A percentile compares a stretch with the other conserved stretches of the same genome.
Evolutionary conservation across 345 rosid genomes (phyloP).

Genomic region (Mercurialis annua): DNA sequence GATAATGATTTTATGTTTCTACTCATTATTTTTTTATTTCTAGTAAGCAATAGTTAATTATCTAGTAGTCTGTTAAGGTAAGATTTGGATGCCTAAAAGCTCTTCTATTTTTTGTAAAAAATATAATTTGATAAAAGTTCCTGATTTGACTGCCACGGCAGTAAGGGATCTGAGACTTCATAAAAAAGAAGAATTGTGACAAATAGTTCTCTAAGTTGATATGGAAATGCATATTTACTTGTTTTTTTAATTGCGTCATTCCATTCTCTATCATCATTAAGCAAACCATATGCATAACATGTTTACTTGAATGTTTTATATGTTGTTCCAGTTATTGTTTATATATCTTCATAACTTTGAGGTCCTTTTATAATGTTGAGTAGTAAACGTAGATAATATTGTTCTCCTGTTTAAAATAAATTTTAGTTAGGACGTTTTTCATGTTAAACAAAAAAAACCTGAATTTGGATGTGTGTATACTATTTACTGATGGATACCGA

Average conservation of each 20-base stretch:
- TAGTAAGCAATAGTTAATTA: no score
- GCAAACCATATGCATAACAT: not conserved
- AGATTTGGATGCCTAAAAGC: no score
- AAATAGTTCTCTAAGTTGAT: not conserved
- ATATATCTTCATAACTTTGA: not conserved
- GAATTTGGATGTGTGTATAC: not conserved
- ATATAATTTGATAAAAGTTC: not conserved
- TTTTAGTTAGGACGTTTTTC: no score
- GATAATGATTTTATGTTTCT: no score
- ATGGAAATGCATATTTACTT: not conserved
- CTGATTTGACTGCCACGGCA: not conserved
- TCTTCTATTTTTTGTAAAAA: no score
- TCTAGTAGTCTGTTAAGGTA: no score
- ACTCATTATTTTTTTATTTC: no score
- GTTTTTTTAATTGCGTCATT: not conserved
- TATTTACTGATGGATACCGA: no score
- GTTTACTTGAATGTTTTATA: not conserved
- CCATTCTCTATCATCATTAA: not conserved
- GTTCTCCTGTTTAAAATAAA: not conserved
- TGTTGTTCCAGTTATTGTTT: not conserved
- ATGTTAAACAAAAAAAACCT: no score
- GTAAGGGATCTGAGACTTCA: not conserved
- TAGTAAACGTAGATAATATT: not conserved
- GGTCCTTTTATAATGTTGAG: not conserved
- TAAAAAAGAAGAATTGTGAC: not conserved